Conservation (phyloP, 2,329 filamentous ascomycete species). For the Clonostachys rosea region DNA sequence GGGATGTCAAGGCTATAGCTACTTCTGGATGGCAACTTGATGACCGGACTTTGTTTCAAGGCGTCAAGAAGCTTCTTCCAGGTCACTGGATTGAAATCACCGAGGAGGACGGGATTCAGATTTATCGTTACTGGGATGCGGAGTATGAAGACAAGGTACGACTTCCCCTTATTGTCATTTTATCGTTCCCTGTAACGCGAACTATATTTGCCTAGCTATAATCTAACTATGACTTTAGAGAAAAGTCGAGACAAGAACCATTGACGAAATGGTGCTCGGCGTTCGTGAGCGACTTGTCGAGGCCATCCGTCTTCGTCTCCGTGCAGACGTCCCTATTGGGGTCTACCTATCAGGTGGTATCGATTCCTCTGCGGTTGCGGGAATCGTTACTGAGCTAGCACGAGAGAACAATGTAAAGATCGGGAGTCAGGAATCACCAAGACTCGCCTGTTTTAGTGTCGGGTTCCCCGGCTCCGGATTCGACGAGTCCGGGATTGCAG, state of each 20-base stretch:
- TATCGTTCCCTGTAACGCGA: background rate
- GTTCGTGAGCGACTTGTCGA: conserved; percentile 46
- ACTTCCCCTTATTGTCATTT: background rate
- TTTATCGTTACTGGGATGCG: conserved; percentile 46
- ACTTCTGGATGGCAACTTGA: conserved; percentile 37
- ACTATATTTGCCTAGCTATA: background rate
- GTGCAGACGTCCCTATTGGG: conserved; percentile 53
- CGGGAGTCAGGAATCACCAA: conserved; percentile 29
- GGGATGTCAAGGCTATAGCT: conserved; percentile 41
- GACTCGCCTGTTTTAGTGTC: conserved; percentile 40
- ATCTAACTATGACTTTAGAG: conserved; percentile 7
- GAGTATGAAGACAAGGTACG: conserved; percentile 45
- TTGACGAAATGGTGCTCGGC: conserved; percentile 43
- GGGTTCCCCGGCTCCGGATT: conserved; percentile 42
- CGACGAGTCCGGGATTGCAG: conserved; percentile 38
- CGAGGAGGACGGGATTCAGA: conserved; percentile 24
- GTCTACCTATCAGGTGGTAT: conserved; percentile 54
- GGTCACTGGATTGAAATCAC: conserved; percentile 34
- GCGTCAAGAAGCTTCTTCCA: conserved; percentile 35
- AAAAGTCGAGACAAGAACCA: conserved; percentile 31
- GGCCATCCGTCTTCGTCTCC: conserved; percentile 44
- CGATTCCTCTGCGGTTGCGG: conserved; percentile 51
- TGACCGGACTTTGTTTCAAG: conserved; percentile 42
- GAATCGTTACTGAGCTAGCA: conserved; percentile 48
- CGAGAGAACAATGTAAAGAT: conserved; percentile 36